Percentiles rank a stretch among this genome's conserved stretches.
Evolutionary conservation across 73 alveolate genomes (phyloP).

Genomic region (Uronychia binucleata): DNA sequence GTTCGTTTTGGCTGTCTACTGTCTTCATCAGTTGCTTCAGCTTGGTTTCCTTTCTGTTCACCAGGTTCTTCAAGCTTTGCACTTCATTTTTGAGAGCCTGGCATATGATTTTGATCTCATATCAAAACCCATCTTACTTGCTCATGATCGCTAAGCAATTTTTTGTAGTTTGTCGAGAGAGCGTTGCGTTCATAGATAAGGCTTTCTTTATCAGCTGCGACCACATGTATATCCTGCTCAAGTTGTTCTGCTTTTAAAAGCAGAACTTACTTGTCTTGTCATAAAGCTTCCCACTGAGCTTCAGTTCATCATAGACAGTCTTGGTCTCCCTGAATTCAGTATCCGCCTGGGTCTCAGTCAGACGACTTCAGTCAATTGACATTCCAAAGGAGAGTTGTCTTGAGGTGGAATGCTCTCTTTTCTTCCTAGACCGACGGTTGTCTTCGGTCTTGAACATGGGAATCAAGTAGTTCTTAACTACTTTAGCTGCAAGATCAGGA

Average conservation of each 20-base stretch:
- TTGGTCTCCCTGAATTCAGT: not conserved
- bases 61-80: not conserved
- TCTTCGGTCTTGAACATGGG: conserved; percentile 64
- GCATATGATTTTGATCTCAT: not conserved
- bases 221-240: not conserved
- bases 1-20: not conserved
- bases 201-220: not conserved
- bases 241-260: not conserved
- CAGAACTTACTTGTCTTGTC: not conserved
- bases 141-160: not conserved
- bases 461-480: conserved; percentile 57
- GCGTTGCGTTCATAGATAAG: not conserved
- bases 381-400: not conserved
- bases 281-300: conserved; percentile 44
- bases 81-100: not conserved
- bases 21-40: not conserved
- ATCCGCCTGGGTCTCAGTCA: conserved; percentile 1
- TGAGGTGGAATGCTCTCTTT: conserved; percentile 2
- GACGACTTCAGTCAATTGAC: not conserved
- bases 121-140: not conserved
- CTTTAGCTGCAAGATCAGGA: conserved; percentile 65
- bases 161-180: not conserved
- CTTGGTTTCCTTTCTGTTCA: not conserved
- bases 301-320: conserved; percentile 66
- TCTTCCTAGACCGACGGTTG: conserved; percentile 11